phyloP scores from a whole-genome alignment of 441 rosid species.

The Pelargonium australe region DNA sequence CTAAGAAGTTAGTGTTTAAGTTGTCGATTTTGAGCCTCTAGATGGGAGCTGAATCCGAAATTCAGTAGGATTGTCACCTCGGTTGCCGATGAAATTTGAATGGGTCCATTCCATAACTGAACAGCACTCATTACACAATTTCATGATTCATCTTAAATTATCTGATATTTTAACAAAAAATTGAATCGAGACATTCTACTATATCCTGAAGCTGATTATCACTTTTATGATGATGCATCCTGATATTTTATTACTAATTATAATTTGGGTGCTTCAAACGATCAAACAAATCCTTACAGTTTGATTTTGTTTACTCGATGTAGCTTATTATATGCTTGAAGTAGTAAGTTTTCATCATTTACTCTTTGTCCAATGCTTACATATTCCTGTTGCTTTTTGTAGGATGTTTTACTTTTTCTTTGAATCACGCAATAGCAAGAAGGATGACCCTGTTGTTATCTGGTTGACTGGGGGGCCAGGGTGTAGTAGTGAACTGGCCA shows the following conservation, averaged over 20 bases:
- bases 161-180: neutral
- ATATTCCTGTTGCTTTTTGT: constrained; percentile 18
- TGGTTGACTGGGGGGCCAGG: constrained; percentile 99
- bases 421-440: constrained; percentile 67
- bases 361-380: neutral
- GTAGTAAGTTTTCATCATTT: no score
- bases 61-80: neutral
- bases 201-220: neutral
- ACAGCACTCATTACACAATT: neutral
- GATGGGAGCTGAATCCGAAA: neutral
- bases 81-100: neutral
- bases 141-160: neutral
- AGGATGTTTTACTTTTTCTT: constrained; percentile 95
- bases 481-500: constrained; percentile 87
- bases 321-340: neutral
- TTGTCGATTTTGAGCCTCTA: no score
- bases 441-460: constrained; percentile 67
- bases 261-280: neutral
- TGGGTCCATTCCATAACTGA: neutral
- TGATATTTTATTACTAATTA: neutral
- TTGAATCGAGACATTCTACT: neutral
- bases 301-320: neutral
- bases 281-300: neutral
- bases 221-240: neutral
- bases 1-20: neutral